Evolutionary conservation across 768 basidiomycete genomes (phyloP).

Genomic region (Lanmaoa pseudosensibilis): DNA sequence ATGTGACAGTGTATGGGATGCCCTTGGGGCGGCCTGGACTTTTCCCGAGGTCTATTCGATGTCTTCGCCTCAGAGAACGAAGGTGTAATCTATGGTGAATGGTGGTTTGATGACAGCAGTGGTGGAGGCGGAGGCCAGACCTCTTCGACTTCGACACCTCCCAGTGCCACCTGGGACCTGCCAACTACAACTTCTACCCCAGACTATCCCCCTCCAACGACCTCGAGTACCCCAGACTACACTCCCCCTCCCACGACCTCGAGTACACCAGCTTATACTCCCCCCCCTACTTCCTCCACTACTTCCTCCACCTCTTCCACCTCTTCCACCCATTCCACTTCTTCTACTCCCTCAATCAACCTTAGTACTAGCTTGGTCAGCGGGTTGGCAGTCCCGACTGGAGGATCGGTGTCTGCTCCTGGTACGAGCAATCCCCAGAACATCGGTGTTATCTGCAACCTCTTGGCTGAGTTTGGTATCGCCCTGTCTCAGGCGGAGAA

Average conservation of each 20-base stretch:
- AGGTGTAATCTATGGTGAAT: conserved; percentile 62
- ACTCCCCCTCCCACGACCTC: conserved; percentile 24
- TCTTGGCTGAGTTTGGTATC: conserved; percentile 37
- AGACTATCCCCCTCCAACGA: conserved; percentile 15
- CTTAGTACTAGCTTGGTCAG: conserved; percentile 21
- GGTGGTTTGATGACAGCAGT: conserved; percentile 52
- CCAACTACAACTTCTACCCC: conserved; percentile 26
- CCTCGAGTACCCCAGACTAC: conserved; percentile 15
- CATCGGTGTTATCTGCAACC: conserved; percentile 35
- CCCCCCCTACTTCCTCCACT: conserved; percentile 28
- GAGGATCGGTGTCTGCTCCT: conserved; percentile 32
- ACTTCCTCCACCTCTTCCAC: conserved; percentile 18
- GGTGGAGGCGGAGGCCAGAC: conserved; percentile 22
- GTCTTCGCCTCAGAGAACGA: conserved; percentile 49
- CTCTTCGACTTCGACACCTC: conserved; percentile 13
- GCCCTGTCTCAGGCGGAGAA: conserved; percentile 9
- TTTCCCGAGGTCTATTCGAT: conserved; percentile 64
- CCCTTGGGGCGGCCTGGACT: conserved; percentile 63
- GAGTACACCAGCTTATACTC: conserved; percentile 18
- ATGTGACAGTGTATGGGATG: conserved; percentile 61
- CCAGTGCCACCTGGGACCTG: conserved; percentile 20
- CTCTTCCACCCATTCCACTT: conserved; percentile 21
- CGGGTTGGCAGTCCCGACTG: conserved; percentile 27
- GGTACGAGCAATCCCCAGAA: conserved; percentile 34
- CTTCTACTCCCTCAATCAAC: conserved; percentile 20